phyloP scores from a whole-genome alignment of 1,284 basidiomycete species.

The Malassezia vespertilionis region DNA sequence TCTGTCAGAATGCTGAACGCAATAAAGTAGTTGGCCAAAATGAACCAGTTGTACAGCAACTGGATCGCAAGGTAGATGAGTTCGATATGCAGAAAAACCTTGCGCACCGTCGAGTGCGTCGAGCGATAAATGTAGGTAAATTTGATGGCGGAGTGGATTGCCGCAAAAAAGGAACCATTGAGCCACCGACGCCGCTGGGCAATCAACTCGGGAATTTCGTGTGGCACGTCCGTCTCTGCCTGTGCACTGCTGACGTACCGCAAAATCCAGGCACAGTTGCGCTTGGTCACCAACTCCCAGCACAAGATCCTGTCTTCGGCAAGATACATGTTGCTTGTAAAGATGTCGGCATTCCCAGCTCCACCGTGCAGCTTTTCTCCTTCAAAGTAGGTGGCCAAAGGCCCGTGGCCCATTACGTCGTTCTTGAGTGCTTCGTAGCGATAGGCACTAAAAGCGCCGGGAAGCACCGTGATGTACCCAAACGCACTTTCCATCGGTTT shows the following conservation, averaged over 20 bases:
- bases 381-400: conserved; percentile 89
- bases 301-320: conserved; percentile 68
- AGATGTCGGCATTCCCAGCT: conserved; percentile 74
- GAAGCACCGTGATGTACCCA: conserved; percentile 43
- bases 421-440: conserved; percentile 82
- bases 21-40: conserved; percentile 23
- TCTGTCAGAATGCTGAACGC: conserved; percentile 40
- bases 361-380: conserved; percentile 76
- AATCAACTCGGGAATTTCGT: conserved; percentile 87
- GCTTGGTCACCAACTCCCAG: conserved; percentile 89
- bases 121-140: conserved; percentile 46
- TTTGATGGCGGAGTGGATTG: conserved; percentile 45
- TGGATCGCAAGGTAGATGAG: conserved; percentile 42
- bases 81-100: conserved; percentile 41
- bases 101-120: conserved; percentile 34
- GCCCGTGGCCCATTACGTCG: conserved; percentile 70
- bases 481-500: conserved; percentile 45
- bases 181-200: conserved; percentile 80
- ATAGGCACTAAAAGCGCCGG: conserved; percentile 48
- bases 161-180: conserved; percentile 69
- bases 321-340: conserved; percentile 59
- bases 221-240: conserved; percentile 89
- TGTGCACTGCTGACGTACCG: conserved; percentile 91
- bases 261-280: conserved; percentile 78
- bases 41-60: conserved; percentile 42